Evolutionary conservation across 306 rosid species (phyloP), one percentile per base, ranked within the genome.

Genomic region (Corylus avellana): DNA sequence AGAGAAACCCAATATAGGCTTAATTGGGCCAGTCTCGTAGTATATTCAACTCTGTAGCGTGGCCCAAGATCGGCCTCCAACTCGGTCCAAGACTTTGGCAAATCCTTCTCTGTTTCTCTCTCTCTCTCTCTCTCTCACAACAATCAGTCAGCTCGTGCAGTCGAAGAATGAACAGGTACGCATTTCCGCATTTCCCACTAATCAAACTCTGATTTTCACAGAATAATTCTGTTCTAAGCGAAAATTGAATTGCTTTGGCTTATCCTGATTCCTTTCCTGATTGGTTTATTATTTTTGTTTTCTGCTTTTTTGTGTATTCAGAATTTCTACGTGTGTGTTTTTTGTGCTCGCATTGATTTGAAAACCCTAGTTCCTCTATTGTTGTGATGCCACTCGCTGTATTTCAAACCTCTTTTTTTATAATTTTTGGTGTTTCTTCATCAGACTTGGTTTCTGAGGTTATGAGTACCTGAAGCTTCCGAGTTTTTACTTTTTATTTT

Each of bases 141-240:
- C 27, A 8, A n/a, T 12, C 29, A 18, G 27, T 17, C 62, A 2
- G 37, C 64, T 73, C 4, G 12, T 5, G 49, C 50, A 11, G 17
- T 10, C 67, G 50, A 57, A 84, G 59, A 74, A 84, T 84, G 87
- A 77, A 77, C 55, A 81, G 85, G 83, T 81, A 73, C 53, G 29
- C 50, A 35, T 14, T 72, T 71, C 3, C 54, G 12, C 50, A 9
- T 29, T 68, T 62, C 44, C 35, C n/a, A 27, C 69, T 32, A 9
- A 66, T 10, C 12, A 35, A 14, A 3, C 48, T 3, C 42, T 18
- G 27, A n/a, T 42, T 42, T 68, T 39, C 51, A 68, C 51, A 18
- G 10, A 68, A 9, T 68, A 32, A 42, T 42, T 68, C 16, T 9
- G 51, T 18, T 42, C 22, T 68, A 68, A 42, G 7, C 7, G 50